Evolutionary conservation across 306 rosid genomes (phyloP), one percentile per base, ranked within the genome.

Genomic region (Ormosia semicastrata): DNA sequence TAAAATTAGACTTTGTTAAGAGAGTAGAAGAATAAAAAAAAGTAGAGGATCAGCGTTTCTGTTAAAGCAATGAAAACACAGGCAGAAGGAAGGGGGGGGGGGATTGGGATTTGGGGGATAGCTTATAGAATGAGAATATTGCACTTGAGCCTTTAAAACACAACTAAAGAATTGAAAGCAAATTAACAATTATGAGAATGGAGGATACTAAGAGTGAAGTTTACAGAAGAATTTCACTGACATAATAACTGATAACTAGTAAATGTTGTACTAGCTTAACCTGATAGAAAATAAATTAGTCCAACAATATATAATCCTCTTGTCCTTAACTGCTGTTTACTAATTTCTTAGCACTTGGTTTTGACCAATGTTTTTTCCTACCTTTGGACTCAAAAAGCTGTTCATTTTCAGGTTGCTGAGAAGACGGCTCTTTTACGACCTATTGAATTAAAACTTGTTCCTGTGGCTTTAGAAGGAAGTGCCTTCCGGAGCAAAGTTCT

Each of bases 401-500:
- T 81, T 40, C 68, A 24, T 80, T 77, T 91, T 83, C 87, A 95
- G 99, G 97, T 95, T 75, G 95, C 98, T 79, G 98, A 90, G 89
- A 95, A 93, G 90, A 95, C 98, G 0, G 66, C 92, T 80, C 90
- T 91, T 83, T 88, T 95, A 82, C 90, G 99, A 36, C 99, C 99
- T n/a, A 82, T 85, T 75, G 99, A 95, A 83, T 85, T 95, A 86
- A 85, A 95, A 83, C 90, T 91, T 86, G 99, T 95, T 82, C 99
- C 99, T 41, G 81, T 92, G 71, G 94, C 99, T 74, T 85, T 95
- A 83, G 99, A 95, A 88, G 98, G 90, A 78, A 87, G 94, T 87
- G 98, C 98, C 81, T 95, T 93, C 81, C 87, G 89, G 87, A 84
- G 86, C 90, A 95, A 95, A 82, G 89, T 95, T 88, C 90, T 95